Base-by-base conservation (phyloP, 2,329 filamentous ascomycete species). In the Sclerotinia borealis region DNA sequence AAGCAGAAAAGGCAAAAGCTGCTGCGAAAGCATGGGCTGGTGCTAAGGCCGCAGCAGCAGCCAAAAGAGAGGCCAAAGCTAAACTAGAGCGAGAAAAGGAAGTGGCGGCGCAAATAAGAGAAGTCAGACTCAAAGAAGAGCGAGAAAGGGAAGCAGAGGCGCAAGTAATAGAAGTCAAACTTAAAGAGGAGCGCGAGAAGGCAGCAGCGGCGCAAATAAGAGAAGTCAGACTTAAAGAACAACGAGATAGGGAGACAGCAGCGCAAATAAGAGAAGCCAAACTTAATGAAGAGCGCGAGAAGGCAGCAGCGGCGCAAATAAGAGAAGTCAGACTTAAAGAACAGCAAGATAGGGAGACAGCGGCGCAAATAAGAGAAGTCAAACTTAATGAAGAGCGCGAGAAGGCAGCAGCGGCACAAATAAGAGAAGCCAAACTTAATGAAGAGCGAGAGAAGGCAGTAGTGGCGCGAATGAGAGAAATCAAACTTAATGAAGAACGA, bases 261-360 rank as follows among this genome's bases (percentile, higher is more conserved):
- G 17, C 9, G 36, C 25, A 9, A 9, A n/a, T n/a, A n/a, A n/a
- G n/a, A n/a, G n/a, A n/a, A n/a, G n/a, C n/a, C n/a, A n/a, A n/a
- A n/a, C n/a, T n/a, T n/a, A n/a, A n/a, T n/a, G n/a, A n/a, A n/a
- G n/a, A n/a, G n/a, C n/a, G n/a, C n/a, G n/a, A n/a, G n/a, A n/a
- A n/a, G n/a, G n/a, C n/a, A n/a, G n/a, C 29, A 31, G 52, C 51
- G 64, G 72, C 54, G n/a, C 54, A 56, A 77, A 59, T 65, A 64
- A 49, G 66, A 68, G 64, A 66, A 60, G 29, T 80, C 65, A 81
- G 66, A 76, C 66, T 72, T 62, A 37, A 69, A 75, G 37, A 59
- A 65, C 56, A 70, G 10, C 52, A 59, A 56, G 75, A 68, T 65
- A 72, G 74, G 65, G 70, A 45, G 8, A n/a, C 22, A 29, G 48